Percentiles rank a stretch among this genome's conserved stretches.
Evolutionary conservation across 2,329 filamentous ascomycete genomes (phyloP).

Genomic region (Akanthomyces muscarius): DNA sequence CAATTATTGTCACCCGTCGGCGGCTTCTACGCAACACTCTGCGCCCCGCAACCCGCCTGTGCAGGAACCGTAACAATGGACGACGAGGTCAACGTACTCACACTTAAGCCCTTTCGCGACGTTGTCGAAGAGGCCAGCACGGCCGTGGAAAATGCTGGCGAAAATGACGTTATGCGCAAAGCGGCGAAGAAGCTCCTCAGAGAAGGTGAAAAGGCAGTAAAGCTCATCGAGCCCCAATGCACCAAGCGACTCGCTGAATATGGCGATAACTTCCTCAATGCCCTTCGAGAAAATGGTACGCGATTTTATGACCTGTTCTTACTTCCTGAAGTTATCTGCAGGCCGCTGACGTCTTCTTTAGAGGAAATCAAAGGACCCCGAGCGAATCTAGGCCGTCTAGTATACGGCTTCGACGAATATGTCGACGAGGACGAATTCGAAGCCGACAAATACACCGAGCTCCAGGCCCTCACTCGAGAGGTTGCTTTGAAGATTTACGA

Average conservation of each 20-base stretch:
- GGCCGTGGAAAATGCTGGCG: slow-evolving; percentile 45
- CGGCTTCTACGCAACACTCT: not conserved
- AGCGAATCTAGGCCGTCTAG: slow-evolving; percentile 43
- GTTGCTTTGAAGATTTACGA: slow-evolving; percentile 47
- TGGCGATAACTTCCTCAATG: slow-evolving; percentile 45
- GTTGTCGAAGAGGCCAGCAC: slow-evolving; percentile 48
- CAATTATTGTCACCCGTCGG: not conserved
- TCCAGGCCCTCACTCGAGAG: slow-evolving; percentile 45
- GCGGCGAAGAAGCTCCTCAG: slow-evolving; percentile 45
- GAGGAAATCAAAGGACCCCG: slow-evolving; percentile 49
- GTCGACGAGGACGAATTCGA: slow-evolving; percentile 48
- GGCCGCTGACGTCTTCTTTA: slow-evolving; percentile 24
- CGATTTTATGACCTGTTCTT: too few relatives aligned
- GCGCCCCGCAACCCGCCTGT: not conserved
- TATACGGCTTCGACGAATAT: slow-evolving; percentile 57
- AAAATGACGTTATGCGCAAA: slow-evolving; percentile 44
- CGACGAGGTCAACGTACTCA: slow-evolving; percentile 38
- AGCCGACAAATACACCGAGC: slow-evolving; percentile 43
- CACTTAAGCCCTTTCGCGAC: slow-evolving; percentile 49
- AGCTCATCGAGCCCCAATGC: slow-evolving; percentile 29
- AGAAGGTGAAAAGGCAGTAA: slow-evolving; percentile 47
- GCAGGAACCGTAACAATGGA: slow-evolving; percentile 31
- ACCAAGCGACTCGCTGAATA: slow-evolving; percentile 36
- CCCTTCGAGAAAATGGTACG: slow-evolving; percentile 52
- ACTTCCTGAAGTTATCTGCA: too few relatives aligned